A percentile compares a stretch with the other conserved stretches of the same genome.
phyloP scores from a whole-genome alignment of 768 basidiomycete genomes.

The Calvatia gigantea region DNA sequence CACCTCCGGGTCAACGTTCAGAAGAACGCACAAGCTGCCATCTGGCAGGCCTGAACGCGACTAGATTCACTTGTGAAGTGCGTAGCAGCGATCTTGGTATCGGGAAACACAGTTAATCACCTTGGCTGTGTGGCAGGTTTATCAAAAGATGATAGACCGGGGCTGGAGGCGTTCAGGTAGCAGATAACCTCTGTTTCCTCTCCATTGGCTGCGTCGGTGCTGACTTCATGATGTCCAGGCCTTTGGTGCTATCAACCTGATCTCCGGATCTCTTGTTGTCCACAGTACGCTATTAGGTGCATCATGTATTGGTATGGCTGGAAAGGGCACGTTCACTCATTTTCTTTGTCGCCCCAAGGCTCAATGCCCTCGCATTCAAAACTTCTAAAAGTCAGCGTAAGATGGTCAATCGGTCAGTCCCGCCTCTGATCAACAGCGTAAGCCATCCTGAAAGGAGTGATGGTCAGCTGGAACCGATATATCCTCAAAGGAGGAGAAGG shows the following conservation, averaged over 20 bases:
- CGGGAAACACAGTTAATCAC: not conserved
- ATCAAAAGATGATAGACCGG: constrained; percentile 80
- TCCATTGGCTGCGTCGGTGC: not conserved
- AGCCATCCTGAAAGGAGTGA: not conserved
- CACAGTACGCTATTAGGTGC: constrained; percentile 88
- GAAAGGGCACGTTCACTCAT: not conserved
- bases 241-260: constrained; percentile 88
- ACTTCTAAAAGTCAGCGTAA: constrained; percentile 75
- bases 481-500: constrained; percentile 42
- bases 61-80: constrained; percentile 53
- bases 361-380: constrained; percentile 64
- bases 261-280: constrained; percentile 79
- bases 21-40: constrained; percentile 37
- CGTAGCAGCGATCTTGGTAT: constrained; percentile 8
- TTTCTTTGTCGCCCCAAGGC: constrained; percentile 34
- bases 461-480: constrained; percentile 68
- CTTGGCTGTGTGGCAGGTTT: constrained; percentile 41
- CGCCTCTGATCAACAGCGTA: not conserved
- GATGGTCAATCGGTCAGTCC: constrained; percentile 59
- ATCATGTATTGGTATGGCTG: constrained; percentile 26
- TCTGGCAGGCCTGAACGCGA: constrained; percentile 45
- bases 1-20: constrained; percentile 48
- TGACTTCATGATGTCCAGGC: constrained; percentile 24
- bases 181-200: not conserved
- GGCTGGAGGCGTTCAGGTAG: constrained; percentile 81